Base-by-base conservation (phyloP, 352 stramenopile species). In the Aphanomyces invadans region DNA sequence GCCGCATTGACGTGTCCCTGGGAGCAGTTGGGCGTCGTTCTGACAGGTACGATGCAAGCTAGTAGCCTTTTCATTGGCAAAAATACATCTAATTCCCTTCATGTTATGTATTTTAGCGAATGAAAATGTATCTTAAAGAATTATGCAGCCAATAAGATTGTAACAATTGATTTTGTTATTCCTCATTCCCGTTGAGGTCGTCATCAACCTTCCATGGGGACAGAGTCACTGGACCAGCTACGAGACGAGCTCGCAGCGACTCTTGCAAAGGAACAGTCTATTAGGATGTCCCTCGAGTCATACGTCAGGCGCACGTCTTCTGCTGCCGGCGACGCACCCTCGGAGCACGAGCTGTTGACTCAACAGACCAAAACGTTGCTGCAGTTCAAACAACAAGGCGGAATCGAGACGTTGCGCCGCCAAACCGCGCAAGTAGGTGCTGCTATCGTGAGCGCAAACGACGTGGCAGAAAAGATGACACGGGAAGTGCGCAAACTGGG, bases 401-500 rank as follows among this genome's bases (percentile, higher is more conserved):
- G 60, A 38, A 67, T 67, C n/a, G 45, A 57, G 9, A 74, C 86
- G 53, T 77, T 95, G 15, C 78, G 84, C 48, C 79, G 75, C 26
- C 83, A 90, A 68, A 95, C 86, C 10, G 80, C 81, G 28, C 81
- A 84, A 26, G 84, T 95, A 45, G 86, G 90, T 12, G 82, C 92
- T 72, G 81, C 83, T 48, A 83, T 95, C 46, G 83, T 79, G 12
- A 92, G 92, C 46, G 84, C 86, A 3, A 92, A 95, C 70, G 86
- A 95, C n/a, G 81, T 95, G 10, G 86, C 84, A 4, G 86, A 89
- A 62, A 93, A 92, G 70, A 95, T 95, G 86, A 93, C 86, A 52
- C 76, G 78, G 32, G 85, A 95, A 32, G 84, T 95, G 57, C 81
- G 86, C 25, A 82, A 77, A 11, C 70, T 95, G 31, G 86, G 92